phyloP scores from a whole-genome alignment of 768 basidiomycete species.

The Favolaschia claudopus region DNA sequence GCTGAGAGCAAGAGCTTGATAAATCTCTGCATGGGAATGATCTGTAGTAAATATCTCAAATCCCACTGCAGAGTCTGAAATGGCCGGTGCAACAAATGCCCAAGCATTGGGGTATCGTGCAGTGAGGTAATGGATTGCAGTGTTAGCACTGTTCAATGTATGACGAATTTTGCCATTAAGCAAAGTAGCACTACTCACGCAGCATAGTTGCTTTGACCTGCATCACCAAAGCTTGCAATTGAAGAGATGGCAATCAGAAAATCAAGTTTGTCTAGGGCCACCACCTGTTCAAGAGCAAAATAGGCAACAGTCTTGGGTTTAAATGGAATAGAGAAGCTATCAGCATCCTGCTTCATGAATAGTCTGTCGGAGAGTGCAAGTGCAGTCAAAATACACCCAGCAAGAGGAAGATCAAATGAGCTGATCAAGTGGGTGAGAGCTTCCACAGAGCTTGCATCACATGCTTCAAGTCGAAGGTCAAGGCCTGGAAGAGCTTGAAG shows the following conservation, averaged over 20 bases:
- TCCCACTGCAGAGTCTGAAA: slow-evolving; percentile 34
- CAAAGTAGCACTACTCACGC: slow-evolving; percentile 28
- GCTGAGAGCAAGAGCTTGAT: neutral
- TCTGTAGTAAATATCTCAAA: neutral
- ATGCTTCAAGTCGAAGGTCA: slow-evolving; percentile 36
- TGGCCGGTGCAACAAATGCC: slow-evolving; percentile 41
- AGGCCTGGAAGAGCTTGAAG: slow-evolving; percentile 37
- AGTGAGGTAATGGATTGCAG: slow-evolving; percentile 37
- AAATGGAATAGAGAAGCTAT: slow-evolving; percentile 37
- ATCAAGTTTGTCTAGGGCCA: slow-evolving; percentile 39
- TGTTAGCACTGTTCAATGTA: slow-evolving; percentile 39
- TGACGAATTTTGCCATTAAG: neutral
- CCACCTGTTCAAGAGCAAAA: slow-evolving; percentile 30
- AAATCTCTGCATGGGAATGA: neutral
- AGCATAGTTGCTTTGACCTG: slow-evolving; percentile 49
- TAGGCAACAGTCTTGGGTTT: slow-evolving; percentile 38
- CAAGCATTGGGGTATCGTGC: slow-evolving; percentile 38
- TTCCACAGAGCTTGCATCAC: slow-evolving; percentile 36
- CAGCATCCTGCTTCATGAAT: slow-evolving; percentile 39
- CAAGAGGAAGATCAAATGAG: slow-evolving; percentile 33
- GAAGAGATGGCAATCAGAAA: slow-evolving; percentile 46
- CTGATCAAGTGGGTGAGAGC: slow-evolving; percentile 31
- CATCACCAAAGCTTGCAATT: slow-evolving; percentile 40
- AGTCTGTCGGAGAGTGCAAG: slow-evolving; percentile 39
- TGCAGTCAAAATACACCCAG: slow-evolving; percentile 43